Base-by-base conservation (phyloP, 495 filamentous ascomycete genomes). In the Cetradonia linearis region DNA sequence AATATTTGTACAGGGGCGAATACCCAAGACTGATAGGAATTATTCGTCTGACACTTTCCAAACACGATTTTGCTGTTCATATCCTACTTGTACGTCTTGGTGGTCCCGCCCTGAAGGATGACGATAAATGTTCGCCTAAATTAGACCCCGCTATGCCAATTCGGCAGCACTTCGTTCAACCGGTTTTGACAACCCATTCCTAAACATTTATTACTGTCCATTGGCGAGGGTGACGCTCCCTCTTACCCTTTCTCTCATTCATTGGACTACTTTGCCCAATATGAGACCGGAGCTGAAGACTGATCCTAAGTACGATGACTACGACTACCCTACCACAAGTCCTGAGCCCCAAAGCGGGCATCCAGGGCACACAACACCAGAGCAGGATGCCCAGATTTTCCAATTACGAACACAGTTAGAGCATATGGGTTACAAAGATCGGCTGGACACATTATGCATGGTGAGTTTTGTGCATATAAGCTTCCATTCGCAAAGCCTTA, bases 251-350 rank as follows among this genome's bases (percentile, higher is more conserved):
- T 30, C 10, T 23, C 16, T 20, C 16, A 36, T 8, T 50, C 46
- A 11, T 30, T 31, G 20, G n/a, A 28, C 7, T 16, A 44, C 14
- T 1, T 23, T 46, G 3, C 14, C 38, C 54, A 59, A 34, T 18
- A 80, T 80, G 75, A 71, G 74, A 34, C 46, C 74, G 48, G 64
- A 72, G 64, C 55, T 87, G 71, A 74, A 84, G 70, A 76, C 83
- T 58, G 87, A 95, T 71, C 78, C 88, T 66, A 96, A 95, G 74
- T 96, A 96, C 78, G 92, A 98, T 74, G 73, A 92, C 76, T 96
- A 95, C 76, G 92, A 96, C 70, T 97, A 78, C 75, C 93, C 93
- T 55, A 91, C 84, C 56, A 90, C 79, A 28, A 82, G 85, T 47
- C 83, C 88, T 42, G 78, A 80, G 50, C 67, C 77, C 13, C 80